These are phyloP conservation scores for Polyplosphaeria fusca DNA, from an alignment of 495 filamentous ascomycete species.

Conservation along the genomic window DNA sequence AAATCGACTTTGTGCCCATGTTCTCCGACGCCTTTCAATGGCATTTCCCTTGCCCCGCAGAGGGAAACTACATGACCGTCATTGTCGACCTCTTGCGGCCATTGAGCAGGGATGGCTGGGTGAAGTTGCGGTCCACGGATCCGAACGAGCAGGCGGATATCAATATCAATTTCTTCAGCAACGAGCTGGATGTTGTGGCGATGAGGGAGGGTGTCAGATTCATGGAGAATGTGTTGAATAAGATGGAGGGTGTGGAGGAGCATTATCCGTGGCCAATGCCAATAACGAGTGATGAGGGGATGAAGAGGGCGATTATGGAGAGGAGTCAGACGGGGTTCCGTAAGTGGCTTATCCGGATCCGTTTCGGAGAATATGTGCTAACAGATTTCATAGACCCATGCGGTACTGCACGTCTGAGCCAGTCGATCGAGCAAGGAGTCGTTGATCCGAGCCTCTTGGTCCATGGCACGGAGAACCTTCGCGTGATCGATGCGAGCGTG, in stretches of 20 bases:
- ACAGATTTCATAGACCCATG: slow-evolving; percentile 45
- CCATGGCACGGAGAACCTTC: slow-evolving; percentile 11
- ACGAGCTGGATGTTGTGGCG: slow-evolving; percentile 55
- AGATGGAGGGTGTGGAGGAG: slow-evolving; percentile 54
- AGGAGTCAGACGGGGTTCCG: slow-evolving; percentile 58
- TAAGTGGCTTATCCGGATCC: slow-evolving; percentile 21
- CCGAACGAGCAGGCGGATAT: slow-evolving; percentile 54
- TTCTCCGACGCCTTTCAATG: slow-evolving; percentile 63
- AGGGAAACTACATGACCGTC: slow-evolving; percentile 53
- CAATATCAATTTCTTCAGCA: slow-evolving; percentile 59
- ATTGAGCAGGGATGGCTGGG: slow-evolving; percentile 38
- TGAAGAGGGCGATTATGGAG: slow-evolving; percentile 57
- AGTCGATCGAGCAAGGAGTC: slow-evolving; percentile 46
- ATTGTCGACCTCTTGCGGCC: slow-evolving; percentile 61
- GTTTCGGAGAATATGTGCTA: neutral
- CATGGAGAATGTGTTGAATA: slow-evolving; percentile 54
- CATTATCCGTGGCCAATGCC: slow-evolving; percentile 64
- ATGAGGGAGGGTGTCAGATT: slow-evolving; percentile 57
- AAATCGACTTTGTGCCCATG: slow-evolving; percentile 62
- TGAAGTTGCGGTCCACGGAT: slow-evolving; percentile 51
- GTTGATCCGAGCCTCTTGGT: slow-evolving; percentile 15
- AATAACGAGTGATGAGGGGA: slow-evolving; percentile 51
- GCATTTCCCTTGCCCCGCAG: slow-evolving; percentile 54
- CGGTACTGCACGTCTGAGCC: slow-evolving; percentile 53
- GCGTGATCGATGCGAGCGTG: slow-evolving; percentile 18